Evolutionary conservation across 495 filamentous ascomycete species (phyloP).

Genomic region (Penicillium dipodomyicola): DNA sequence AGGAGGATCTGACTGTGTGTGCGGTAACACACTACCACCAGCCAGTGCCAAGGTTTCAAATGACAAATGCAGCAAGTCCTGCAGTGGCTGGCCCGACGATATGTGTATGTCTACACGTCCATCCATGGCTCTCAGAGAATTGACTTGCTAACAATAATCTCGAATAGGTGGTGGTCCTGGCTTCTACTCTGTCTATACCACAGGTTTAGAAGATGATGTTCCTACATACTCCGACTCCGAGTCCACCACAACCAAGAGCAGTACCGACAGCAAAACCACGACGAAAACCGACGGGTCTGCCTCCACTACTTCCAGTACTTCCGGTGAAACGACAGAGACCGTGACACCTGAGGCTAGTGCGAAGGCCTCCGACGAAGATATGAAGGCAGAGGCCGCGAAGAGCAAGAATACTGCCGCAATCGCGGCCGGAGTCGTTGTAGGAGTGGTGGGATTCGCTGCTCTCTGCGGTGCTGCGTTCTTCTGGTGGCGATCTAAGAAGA

Average conservation of each 20-base stretch:
- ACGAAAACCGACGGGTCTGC: constrained; percentile 21
- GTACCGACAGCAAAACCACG: constrained; percentile 6
- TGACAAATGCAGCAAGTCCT: constrained; percentile 38
- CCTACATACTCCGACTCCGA: constrained; percentile 17
- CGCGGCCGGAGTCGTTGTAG: constrained; percentile 84
- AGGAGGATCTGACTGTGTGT: constrained; percentile 45
- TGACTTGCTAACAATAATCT: constrained; percentile 8
- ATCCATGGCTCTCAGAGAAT: not conserved
- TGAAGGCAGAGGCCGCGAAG: constrained; percentile 24
- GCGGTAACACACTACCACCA: constrained; percentile 45
- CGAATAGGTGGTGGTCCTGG: constrained; percentile 43
- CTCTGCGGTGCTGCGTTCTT: constrained; percentile 69
- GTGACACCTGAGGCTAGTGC: constrained; percentile 36
- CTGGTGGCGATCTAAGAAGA: constrained; percentile 70
- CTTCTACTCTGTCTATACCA: constrained; percentile 48
- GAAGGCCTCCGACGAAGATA: constrained; percentile 6
- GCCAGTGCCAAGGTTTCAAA: constrained; percentile 38
- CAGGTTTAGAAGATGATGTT: constrained; percentile 34
- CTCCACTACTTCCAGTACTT: constrained; percentile 22
- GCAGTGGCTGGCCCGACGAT: constrained; percentile 43
- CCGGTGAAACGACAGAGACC: constrained; percentile 37
- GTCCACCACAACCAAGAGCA: constrained; percentile 14
- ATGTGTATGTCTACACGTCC: constrained; percentile 43
- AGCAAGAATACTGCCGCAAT: constrained; percentile 70
- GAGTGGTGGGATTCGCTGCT: constrained; percentile 66